Conservation (phyloP, 768 basidiomycete genomes). For the Candolleomyces efflorescens region DNA sequence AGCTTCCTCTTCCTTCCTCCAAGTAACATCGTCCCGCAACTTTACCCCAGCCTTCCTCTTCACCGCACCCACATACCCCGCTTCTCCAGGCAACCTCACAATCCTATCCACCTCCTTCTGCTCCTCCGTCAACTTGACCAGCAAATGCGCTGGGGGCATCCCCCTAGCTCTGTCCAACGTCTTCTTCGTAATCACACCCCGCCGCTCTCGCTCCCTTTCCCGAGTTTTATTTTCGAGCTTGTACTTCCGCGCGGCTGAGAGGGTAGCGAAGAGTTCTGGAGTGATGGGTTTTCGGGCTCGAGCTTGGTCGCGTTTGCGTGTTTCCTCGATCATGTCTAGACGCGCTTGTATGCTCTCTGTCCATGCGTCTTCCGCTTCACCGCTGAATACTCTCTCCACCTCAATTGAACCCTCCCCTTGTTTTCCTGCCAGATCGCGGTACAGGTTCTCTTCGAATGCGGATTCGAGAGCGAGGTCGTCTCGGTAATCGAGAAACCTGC, state of each 20-base stretch:
- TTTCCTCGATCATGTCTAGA: slow-evolving; percentile 24
- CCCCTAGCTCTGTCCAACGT: slow-evolving; percentile 45
- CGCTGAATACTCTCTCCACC: slow-evolving; percentile 17
- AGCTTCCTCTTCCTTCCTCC: slow-evolving; percentile 25
- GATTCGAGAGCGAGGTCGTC: slow-evolving; percentile 31
- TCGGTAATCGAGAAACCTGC: slow-evolving; percentile 24
- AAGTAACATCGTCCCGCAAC: slow-evolving; percentile 35
- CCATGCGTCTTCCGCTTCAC: slow-evolving; percentile 1
- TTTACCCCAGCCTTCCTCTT: slow-evolving; percentile 55
- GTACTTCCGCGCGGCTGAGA: slow-evolving; percentile 54
- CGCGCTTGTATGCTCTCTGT: slow-evolving; percentile 35
- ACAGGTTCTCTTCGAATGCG: slow-evolving; percentile 29
- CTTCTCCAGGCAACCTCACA: slow-evolving; percentile 52
- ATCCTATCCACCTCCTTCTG: slow-evolving; percentile 47
- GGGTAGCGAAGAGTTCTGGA: slow-evolving; percentile 40
- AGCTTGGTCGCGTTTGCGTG: slow-evolving; percentile 34
- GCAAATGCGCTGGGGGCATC: slow-evolving; percentile 62
- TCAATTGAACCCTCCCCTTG: neutral
- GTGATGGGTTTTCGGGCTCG: slow-evolving; percentile 43
- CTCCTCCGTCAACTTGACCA: slow-evolving; percentile 46
- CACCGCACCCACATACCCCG: slow-evolving; percentile 65
- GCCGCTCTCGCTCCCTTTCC: slow-evolving; percentile 54
- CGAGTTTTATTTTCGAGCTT: slow-evolving; percentile 63
- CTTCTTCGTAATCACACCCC: slow-evolving; percentile 53
- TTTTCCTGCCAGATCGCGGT: neutral